These are phyloP conservation scores for Citrullus colocynthis DNA, from an alignment of 306 rosid genomes.

Conservation along the genomic window DNA sequence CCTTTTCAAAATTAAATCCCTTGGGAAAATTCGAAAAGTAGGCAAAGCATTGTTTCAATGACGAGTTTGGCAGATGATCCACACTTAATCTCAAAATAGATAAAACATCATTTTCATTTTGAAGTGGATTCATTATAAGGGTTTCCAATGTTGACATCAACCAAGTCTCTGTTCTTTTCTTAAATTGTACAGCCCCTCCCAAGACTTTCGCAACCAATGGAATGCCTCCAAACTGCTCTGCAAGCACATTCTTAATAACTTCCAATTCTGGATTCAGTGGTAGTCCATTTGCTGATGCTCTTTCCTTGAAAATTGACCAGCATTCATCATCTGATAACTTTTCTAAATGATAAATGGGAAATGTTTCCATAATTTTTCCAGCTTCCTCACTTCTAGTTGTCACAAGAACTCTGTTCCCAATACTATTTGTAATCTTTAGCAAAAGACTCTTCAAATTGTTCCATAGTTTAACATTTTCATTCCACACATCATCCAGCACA, in stretches of 20 bases:
- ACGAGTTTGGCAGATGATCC: constrained; percentile 6
- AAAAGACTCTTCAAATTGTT: neutral
- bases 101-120: neutral
- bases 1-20: constrained; percentile 5
- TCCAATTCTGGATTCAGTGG: neutral
- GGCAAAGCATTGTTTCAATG: constrained; percentile 3
- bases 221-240: constrained; percentile 12
- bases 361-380: constrained; percentile 2
- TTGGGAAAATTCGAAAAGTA: neutral
- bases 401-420: constrained; percentile 3
- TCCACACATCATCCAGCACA: constrained; percentile 23
- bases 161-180: neutral
- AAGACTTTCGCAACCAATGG: constrained; percentile 15
- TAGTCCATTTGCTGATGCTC: constrained; percentile 2
- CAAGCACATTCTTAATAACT: constrained; percentile 9
- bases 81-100: constrained; percentile 12
- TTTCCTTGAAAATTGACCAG: constrained; percentile 9
- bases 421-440: neutral
- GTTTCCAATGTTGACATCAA: neutral
- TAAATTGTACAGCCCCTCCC: constrained; percentile 8
- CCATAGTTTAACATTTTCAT: constrained; percentile 6
- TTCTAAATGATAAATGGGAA: neutral
- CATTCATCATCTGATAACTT: constrained; percentile 10
- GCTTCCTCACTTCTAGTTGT: constrained; percentile 15
- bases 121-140: neutral